Conservation (phyloP, 1,284 basidiomycete species). For the Papiliotrema terrestris region DNA sequence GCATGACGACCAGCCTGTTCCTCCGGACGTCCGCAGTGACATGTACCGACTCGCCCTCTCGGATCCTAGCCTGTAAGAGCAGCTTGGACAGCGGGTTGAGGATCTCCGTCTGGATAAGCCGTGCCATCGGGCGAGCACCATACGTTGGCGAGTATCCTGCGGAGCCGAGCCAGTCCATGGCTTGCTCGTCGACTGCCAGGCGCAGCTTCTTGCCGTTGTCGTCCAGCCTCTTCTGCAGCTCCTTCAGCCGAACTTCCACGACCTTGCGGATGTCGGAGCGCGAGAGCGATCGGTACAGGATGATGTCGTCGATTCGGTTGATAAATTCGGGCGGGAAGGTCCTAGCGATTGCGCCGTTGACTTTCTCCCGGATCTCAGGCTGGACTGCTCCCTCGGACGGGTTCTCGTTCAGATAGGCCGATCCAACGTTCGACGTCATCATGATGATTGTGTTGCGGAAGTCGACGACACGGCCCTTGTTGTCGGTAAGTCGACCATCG, state of each 20-base stretch:
- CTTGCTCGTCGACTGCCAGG: constrained; percentile 69
- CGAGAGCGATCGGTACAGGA: constrained; percentile 55
- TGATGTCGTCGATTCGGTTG: constrained; percentile 53
- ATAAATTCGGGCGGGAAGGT: constrained; percentile 59
- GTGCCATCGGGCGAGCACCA: constrained; percentile 86
- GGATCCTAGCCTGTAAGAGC: constrained; percentile 77
- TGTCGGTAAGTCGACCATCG: constrained; percentile 54
- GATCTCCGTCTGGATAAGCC: constrained; percentile 88
- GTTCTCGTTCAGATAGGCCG: constrained; percentile 55
- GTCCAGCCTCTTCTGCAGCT: constrained; percentile 68
- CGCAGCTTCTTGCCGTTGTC: constrained; percentile 71
- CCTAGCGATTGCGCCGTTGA: constrained; percentile 52
- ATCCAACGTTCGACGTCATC: constrained; percentile 58
- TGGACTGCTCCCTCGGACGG: constrained; percentile 49
- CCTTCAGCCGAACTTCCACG: constrained; percentile 53
- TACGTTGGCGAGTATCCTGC: constrained; percentile 81
- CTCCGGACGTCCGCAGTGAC: constrained; percentile 78
- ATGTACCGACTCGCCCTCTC: constrained; percentile 73
- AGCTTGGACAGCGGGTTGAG: constrained; percentile 87
- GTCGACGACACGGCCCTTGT: constrained; percentile 48
- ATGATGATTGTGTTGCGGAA: constrained; percentile 51
- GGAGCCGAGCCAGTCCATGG: constrained; percentile 77
- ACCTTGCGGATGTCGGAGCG: constrained; percentile 53
- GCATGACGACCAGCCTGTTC: constrained; percentile 74
- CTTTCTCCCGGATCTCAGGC: constrained; percentile 46